These are phyloP conservation scores for Calonectria fujianensis DNA, from an alignment of 2,329 filamentous ascomycete genomes.

Conservation along the genomic window DNA sequence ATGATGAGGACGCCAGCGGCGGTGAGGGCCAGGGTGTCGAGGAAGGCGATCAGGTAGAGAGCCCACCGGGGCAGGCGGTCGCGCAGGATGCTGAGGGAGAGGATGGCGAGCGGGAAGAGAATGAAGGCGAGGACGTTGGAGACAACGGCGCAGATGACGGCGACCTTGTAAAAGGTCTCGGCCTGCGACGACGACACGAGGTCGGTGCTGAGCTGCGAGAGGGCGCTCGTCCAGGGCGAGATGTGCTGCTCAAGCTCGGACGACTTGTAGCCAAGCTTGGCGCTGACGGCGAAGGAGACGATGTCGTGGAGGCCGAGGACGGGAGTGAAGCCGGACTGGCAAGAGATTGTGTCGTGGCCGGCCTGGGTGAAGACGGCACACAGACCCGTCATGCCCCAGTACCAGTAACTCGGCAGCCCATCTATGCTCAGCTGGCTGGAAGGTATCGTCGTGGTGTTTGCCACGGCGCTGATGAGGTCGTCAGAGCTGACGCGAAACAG, in stretches of 20 bases:
- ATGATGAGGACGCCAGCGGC: slow-evolving; percentile 40
- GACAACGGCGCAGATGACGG: slow-evolving; percentile 32
- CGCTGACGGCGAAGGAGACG: slow-evolving; percentile 36
- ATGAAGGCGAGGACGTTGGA: slow-evolving; percentile 40
- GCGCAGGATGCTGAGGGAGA: slow-evolving; percentile 38
- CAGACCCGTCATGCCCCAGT: slow-evolving; percentile 45
- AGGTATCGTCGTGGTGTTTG: slow-evolving; percentile 33
- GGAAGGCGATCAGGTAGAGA: slow-evolving; percentile 39
- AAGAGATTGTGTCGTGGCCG: slow-evolving; percentile 24
- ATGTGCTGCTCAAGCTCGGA: slow-evolving; percentile 13
- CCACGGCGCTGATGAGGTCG: slow-evolving; percentile 39
- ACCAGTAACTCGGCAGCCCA: slow-evolving; percentile 42
- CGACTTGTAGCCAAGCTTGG: slow-evolving; percentile 14
- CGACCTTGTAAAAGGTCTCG: slow-evolving; percentile 37
- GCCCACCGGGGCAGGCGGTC: slow-evolving; percentile 37
- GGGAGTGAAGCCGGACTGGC: slow-evolving; percentile 39
- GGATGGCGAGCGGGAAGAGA: slow-evolving; percentile 36
- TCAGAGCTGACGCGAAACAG: slow-evolving; percentile 43
- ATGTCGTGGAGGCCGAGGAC: slow-evolving; percentile 35
- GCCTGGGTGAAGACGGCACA: slow-evolving; percentile 28
- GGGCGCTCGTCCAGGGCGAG: slow-evolving; percentile 39
- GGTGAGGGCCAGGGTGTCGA: slow-evolving; percentile 36
- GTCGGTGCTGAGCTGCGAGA: slow-evolving; percentile 33
- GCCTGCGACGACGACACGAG: slow-evolving; percentile 31
- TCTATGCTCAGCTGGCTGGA: slow-evolving; percentile 36